These are phyloP conservation scores for Cyberlindnera meyerae DNA, from an alignment of 805 yeast genomes.

Conservation along the genomic window DNA sequence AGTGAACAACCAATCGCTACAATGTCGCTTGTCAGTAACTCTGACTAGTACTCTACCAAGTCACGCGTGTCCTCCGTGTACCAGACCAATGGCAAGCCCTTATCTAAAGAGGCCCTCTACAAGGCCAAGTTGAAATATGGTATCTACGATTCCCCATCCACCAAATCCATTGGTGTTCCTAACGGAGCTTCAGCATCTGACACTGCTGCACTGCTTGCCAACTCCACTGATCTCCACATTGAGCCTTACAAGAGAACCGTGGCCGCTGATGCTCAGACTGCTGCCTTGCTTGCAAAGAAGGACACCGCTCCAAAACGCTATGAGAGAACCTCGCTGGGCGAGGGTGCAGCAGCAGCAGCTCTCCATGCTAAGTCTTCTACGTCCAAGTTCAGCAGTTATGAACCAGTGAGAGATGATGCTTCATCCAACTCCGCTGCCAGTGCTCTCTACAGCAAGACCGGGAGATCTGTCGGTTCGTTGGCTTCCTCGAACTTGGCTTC, in stretches of 20 bases:
- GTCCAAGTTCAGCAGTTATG: neutral
- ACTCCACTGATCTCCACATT: conserved; percentile 57
- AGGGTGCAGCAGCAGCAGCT: conserved; percentile 44
- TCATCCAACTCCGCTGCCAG: conserved; percentile 20
- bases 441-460: conserved; percentile 30
- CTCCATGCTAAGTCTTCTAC: conserved; percentile 21
- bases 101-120: conserved; percentile 70
- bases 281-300: conserved; percentile 48
- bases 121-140: conserved; percentile 72
- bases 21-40: conserved; percentile 22
- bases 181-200: conserved; percentile 55
- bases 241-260: conserved; percentile 58
- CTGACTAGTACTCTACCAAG: conserved; percentile 16
- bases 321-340: conserved; percentile 47
- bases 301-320: conserved; percentile 44
- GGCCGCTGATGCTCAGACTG: conserved; percentile 62
- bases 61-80: conserved; percentile 39
- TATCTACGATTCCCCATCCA: conserved; percentile 48
- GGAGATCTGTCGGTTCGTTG: conserved; percentile 33
- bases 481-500: conserved; percentile 37
- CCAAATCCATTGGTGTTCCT: conserved; percentile 51
- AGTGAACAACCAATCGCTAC: neutral
- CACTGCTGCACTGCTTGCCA: conserved; percentile 73
- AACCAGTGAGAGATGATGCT: conserved; percentile 2
- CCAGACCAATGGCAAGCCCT: conserved; percentile 65